Evolutionary conservation across 176 grass and related monocot genomes (phyloP), one percentile per base, ranked within the genome.

Genomic region (Avena eriantha): DNA sequence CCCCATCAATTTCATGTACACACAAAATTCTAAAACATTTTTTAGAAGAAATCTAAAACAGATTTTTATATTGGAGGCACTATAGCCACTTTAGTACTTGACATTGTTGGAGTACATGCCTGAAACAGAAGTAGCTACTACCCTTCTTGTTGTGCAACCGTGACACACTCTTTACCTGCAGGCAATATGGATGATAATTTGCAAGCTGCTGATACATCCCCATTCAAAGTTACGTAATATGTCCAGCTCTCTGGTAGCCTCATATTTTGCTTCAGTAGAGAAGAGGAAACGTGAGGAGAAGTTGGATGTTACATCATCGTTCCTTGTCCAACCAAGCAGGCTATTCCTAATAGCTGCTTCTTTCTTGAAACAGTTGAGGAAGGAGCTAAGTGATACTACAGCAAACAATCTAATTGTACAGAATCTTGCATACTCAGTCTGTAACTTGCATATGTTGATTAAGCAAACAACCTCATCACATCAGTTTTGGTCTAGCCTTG

Each of bases 281-380:
- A 88, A 82, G 51, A 90, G 86, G 83, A 94, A 80, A 61, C 65
- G 14, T 36, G 81, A 90, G 36, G 83, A 79, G 53, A 94, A 86
- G 70, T 86, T 76, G 41, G 82, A 90, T 79, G 82, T 16, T 73
- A 69, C 68, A 77, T 64, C 85, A 31, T 88, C 82, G 14, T 80
- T 92, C 78, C 96, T 96, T 87, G 69, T 92, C 72, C 88, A 87
- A 82, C 92, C 96, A 58, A 93, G 96, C 86, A 89, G 88, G 76
- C 90, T 96, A 81, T 96, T 98, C 84, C 53, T 89, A 67, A 82
- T 98, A 76, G 94, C 96, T 76, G 86, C 89, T 71, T 94, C 88
- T 76, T 94, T 94, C n/a, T 86, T 98, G 81, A 96, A 90, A 80
- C 93, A 98, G 78, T 80, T 98, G 77, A 94, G 80, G 71, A 85